A percentile compares a stretch with the other conserved stretches of the same genome.
Evolutionary conservation across 2,329 filamentous ascomycete species (phyloP).

Genomic region (Tolypocladium guangdongense): DNA sequence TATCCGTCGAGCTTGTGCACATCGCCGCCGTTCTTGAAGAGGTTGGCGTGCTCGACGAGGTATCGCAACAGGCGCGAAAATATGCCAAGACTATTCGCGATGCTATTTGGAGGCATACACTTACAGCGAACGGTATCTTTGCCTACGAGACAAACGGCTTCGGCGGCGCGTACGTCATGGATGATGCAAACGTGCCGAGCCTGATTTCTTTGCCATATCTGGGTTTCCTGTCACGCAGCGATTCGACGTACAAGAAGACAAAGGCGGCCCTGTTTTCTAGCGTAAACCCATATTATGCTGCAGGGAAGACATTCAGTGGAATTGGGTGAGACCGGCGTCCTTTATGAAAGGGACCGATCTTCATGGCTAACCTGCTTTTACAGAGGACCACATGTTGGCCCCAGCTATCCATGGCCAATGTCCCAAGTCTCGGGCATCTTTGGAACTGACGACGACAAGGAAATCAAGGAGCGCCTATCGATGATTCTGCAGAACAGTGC

Average conservation of each 20-base stretch:
- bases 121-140: slow-evolving; percentile 48
- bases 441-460: slow-evolving; percentile 28
- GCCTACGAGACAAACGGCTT: slow-evolving; percentile 71
- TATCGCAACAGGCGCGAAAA: slow-evolving; percentile 32
- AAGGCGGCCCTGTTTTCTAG: slow-evolving; percentile 65
- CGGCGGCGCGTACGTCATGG: slow-evolving; percentile 55
- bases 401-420: slow-evolving; percentile 46
- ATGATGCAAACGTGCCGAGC: slow-evolving; percentile 61
- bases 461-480: slow-evolving; percentile 21
- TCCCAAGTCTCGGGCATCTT: slow-evolving; percentile 40
- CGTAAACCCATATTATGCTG: slow-evolving; percentile 64
- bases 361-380: no score
- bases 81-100: slow-evolving; percentile 52
- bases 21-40: slow-evolving; percentile 54
- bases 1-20: slow-evolving; percentile 41
- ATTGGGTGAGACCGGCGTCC: slow-evolving; percentile 11
- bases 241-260: slow-evolving; percentile 67
- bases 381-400: slow-evolving; percentile 54
- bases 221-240: slow-evolving; percentile 45
- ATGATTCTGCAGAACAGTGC: slow-evolving; percentile 30
- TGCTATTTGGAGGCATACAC: slow-evolving; percentile 45
- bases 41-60: slow-evolving; percentile 57
- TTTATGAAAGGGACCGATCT: no score
- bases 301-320: slow-evolving; percentile 11
- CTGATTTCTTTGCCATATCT: slow-evolving; percentile 55